phyloP scores from a whole-genome alignment of 2,329 filamentous ascomycete species.

The Clonostachys chloroleuca region DNA sequence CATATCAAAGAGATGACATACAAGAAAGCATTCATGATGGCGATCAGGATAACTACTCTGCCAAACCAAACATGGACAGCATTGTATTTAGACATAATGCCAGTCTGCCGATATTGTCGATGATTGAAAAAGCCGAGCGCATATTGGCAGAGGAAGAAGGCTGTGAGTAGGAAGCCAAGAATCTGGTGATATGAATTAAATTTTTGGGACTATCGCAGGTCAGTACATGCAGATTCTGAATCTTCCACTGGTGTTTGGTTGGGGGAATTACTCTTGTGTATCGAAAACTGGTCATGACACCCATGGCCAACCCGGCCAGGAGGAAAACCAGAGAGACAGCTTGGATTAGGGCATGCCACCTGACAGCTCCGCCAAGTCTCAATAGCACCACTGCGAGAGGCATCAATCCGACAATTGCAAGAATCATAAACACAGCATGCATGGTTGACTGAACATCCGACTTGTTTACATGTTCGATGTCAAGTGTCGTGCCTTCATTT shows the following conservation, averaged over 20 bases:
- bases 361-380: slow-evolving; percentile 43
- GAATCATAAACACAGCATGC: slow-evolving; percentile 49
- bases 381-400: slow-evolving; percentile 52
- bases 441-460: slow-evolving; percentile 24
- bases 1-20: slow-evolving; percentile 21
- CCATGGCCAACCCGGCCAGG: slow-evolving; percentile 44
- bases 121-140: slow-evolving; percentile 52
- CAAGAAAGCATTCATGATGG: slow-evolving; percentile 53
- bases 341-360: slow-evolving; percentile 52
- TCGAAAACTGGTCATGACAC: slow-evolving; percentile 44
- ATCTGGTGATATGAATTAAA: slow-evolving; percentile 54
- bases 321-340: slow-evolving; percentile 39
- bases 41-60: slow-evolving; percentile 45
- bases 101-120: slow-evolving; percentile 43
- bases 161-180: slow-evolving; percentile 49
- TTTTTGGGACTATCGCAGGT: slow-evolving; percentile 35
- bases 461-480: slow-evolving; percentile 4
- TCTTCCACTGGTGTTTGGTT: not conserved
- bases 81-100: slow-evolving; percentile 42
- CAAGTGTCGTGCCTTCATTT: slow-evolving; percentile 26
- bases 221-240: not conserved
- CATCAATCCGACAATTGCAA: slow-evolving; percentile 49
- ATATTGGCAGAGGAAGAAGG: slow-evolving; percentile 47
- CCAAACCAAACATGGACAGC: slow-evolving; percentile 55
- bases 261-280: slow-evolving; percentile 49